Conservation (phyloP, 345 rosid genomes). For the Linum tenue region DNA sequence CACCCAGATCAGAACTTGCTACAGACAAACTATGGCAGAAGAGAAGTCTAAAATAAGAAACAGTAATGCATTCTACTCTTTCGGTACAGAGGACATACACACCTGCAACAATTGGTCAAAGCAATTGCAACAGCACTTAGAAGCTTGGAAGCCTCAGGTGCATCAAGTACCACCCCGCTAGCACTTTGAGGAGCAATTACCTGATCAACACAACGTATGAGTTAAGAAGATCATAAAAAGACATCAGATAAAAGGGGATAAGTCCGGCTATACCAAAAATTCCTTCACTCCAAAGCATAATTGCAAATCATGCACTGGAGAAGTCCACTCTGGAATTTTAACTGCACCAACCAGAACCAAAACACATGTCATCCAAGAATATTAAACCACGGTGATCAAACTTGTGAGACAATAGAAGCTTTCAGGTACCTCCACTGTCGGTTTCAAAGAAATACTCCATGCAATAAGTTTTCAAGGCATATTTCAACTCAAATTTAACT, state of each 20-base stretch:
- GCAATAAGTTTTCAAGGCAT: conserved; percentile 60
- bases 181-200: conserved; percentile 94
- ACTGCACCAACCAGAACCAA: conserved; percentile 43
- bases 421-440: conserved; percentile 33
- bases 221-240: conserved; percentile 7
- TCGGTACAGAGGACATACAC: conserved; percentile 6
- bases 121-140: conserved; percentile 91
- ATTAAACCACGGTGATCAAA: background rate
- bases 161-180: conserved; percentile 88
- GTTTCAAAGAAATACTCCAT: conserved; percentile 74
- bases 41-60: background rate
- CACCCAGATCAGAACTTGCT: background rate
- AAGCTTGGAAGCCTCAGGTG: conserved; percentile 89
- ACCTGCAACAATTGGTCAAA: conserved; percentile 89
- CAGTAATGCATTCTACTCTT: conserved; percentile 12
- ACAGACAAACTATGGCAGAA: background rate
- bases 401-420: conserved; percentile 13
- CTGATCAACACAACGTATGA: conserved; percentile 31
- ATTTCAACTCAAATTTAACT: conserved; percentile 63
- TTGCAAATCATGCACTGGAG: conserved; percentile 70
- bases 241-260: background rate
- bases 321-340: conserved; percentile 50
- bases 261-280: conserved; percentile 55
- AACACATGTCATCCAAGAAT: conserved; percentile 13
- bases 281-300: conserved; percentile 89